These are phyloP conservation scores for Penicillium sp. DNA, from an alignment of 2,329 filamentous ascomycete genomes.

Conservation along the genomic window DNA sequence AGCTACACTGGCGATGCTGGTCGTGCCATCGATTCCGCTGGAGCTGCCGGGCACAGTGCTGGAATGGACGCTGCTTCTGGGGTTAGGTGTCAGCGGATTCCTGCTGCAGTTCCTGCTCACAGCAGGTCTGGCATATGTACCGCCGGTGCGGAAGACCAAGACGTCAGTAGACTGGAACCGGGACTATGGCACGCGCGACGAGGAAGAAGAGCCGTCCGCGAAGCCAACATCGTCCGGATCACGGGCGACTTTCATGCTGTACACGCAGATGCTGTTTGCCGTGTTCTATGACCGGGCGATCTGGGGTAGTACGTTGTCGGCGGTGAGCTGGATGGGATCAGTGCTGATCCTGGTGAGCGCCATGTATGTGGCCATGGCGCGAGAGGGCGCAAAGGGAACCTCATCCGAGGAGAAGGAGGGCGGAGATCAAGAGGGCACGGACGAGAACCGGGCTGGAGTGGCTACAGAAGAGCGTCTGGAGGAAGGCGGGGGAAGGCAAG, in stretches of 20 bases:
- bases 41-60: conserved; percentile 45
- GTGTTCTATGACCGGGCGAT: conserved; percentile 56
- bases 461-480: too few species aligned
- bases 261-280: conserved; percentile 63
- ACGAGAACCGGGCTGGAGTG: too few species aligned
- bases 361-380: conserved; percentile 53
- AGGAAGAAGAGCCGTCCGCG: too few species aligned
- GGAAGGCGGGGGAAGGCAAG: too few species aligned
- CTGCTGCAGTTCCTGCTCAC: conserved; percentile 80
- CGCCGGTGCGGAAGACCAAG: conserved; percentile 41
- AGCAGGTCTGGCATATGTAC: conserved; percentile 63
- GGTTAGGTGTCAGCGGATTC: conserved; percentile 67
- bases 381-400: too few species aligned
- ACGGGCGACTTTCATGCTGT: conserved; percentile 58
- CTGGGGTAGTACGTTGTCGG: conserved; percentile 52
- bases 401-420: too few species aligned
- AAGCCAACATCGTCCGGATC: too few species aligned
- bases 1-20: conserved; percentile 51
- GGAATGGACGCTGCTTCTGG: conserved; percentile 60
- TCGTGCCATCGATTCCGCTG: conserved; percentile 50
- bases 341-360: conserved; percentile 57
- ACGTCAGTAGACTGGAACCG: too few species aligned
- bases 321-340: conserved; percentile 53
- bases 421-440: too few species aligned
- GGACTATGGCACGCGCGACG: too few species aligned